These are phyloP conservation scores for Dioscorea dumetorum DNA, from an alignment of 106 monocot species.

Conservation along the genomic window DNA sequence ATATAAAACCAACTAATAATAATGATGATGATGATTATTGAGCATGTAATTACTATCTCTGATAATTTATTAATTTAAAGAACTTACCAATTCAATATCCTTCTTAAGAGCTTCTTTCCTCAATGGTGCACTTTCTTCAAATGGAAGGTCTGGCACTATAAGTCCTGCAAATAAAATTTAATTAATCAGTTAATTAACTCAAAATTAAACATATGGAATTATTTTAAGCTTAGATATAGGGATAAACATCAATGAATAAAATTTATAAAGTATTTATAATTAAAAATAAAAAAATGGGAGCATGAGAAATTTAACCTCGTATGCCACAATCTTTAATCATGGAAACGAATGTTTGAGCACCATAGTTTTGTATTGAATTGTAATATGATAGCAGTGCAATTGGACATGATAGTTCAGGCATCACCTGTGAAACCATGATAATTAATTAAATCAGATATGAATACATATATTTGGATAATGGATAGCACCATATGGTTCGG, in stretches of 20 bases:
- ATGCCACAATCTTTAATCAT: constrained; percentile 24
- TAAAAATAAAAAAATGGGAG: neutral
- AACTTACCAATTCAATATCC: neutral
- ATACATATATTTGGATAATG: no score
- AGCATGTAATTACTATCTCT: neutral
- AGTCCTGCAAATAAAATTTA: neutral
- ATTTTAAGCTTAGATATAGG: no score
- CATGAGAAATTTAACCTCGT: constrained; percentile 8
- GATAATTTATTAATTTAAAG: neutral
- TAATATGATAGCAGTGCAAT: constrained; percentile 45
- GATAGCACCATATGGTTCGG: no score
- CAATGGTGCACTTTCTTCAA: neutral
- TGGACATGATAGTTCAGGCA: constrained; percentile 48
- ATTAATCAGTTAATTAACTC: neutral
- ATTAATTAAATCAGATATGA: no score
- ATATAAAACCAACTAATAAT: neutral
- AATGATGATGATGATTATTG: neutral
- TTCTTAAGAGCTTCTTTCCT: neutral
- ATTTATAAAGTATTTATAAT: no score
- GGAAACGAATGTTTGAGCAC: constrained; percentile 29
- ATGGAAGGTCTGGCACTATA: neutral
- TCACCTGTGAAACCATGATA: constrained; percentile 15
- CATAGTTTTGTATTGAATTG: constrained; percentile 44
- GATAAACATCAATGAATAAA: no score
- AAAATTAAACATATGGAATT: neutral